These are phyloP conservation scores for Fraxinus nigra DNA, from an alignment of 305 asterid species.

Conservation along the genomic window DNA sequence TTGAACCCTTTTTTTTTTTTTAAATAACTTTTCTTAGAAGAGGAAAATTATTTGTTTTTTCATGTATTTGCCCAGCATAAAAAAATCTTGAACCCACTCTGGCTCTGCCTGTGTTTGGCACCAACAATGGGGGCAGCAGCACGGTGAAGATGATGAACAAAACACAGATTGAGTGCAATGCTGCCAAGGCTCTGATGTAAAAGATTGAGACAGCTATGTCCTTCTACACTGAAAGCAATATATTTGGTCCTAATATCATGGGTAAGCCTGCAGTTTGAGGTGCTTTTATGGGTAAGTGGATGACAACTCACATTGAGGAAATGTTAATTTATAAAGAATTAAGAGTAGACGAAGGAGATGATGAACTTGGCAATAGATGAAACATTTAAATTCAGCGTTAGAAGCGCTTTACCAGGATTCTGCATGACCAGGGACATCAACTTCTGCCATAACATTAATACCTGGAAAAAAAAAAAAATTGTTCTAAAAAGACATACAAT, in stretches of 20 bases:
- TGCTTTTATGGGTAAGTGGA: neutral
- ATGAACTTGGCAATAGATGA: conserved; percentile 14
- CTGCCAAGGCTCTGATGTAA: neutral
- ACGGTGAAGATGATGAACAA: neutral
- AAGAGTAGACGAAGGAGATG: neutral
- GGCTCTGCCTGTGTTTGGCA: neutral
- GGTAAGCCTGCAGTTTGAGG: neutral
- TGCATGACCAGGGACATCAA: conserved; percentile 96
- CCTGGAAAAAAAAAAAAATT: conserved; percentile 38
- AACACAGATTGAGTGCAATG: neutral
- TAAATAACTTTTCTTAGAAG: neutral
- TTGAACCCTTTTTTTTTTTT: neutral
- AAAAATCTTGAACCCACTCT: neutral
- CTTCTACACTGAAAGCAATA: neutral
- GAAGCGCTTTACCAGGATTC: conserved; percentile 68
- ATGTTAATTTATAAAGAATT: neutral
- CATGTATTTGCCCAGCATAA: neutral
- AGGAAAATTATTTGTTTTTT: neutral
- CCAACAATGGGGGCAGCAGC: neutral
- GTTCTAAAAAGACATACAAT: neutral
- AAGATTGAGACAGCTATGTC: neutral
- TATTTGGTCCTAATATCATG: neutral
- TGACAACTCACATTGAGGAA: neutral
- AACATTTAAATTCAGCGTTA: conserved; percentile 9
- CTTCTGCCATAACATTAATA: conserved; percentile 91